phyloP scores from a whole-genome alignment of 2,329 filamentous ascomycete species.

The Phialemoniopsis sp. region DNA sequence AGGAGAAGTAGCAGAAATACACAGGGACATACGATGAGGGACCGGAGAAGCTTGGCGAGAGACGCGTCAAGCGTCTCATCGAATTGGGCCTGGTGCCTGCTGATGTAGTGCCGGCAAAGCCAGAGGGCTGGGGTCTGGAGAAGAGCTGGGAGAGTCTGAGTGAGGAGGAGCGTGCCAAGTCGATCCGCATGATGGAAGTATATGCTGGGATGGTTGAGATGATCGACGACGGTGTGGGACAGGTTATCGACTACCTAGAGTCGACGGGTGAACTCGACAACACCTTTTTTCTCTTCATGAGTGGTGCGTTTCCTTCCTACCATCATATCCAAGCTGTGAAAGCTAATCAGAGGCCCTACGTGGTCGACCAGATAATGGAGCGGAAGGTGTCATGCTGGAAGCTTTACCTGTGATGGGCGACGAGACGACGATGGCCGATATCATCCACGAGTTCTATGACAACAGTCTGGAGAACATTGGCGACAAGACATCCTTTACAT shows the following conservation, averaged over 20 bases:
- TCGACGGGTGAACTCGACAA: slow-evolving; percentile 55
- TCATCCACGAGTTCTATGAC: slow-evolving; percentile 46
- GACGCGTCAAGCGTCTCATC: slow-evolving; percentile 49
- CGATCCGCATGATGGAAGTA: slow-evolving; percentile 52
- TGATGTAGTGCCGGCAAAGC: slow-evolving; percentile 45
- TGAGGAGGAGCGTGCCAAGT: slow-evolving; percentile 39
- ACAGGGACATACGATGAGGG: slow-evolving; percentile 54
- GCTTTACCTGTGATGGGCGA: slow-evolving; percentile 9
- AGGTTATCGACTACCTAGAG: slow-evolving; percentile 51
- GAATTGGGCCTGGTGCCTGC: slow-evolving; percentile 49
- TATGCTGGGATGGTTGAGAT: slow-evolving; percentile 61
- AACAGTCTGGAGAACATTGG: slow-evolving; percentile 52
- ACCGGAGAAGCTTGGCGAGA: slow-evolving; percentile 48
- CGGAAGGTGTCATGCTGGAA: slow-evolving; percentile 18
- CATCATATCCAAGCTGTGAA: too few relatives aligned
- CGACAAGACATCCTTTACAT: slow-evolving; percentile 46
- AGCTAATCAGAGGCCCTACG: too few relatives aligned
- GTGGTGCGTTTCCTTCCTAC: too few relatives aligned
- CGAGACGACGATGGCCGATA: slow-evolving; percentile 11
- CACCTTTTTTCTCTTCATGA: slow-evolving; percentile 60
- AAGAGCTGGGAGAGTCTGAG: too few relatives aligned
- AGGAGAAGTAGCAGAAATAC: slow-evolving; percentile 51
- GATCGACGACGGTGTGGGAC: slow-evolving; percentile 56
- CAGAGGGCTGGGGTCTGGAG: too few relatives aligned
- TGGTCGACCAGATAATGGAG: slow-evolving; percentile 53